Evolutionary conservation across 2,329 filamentous ascomycete species (phyloP).

Genomic region (Geosmithia morbida): DNA sequence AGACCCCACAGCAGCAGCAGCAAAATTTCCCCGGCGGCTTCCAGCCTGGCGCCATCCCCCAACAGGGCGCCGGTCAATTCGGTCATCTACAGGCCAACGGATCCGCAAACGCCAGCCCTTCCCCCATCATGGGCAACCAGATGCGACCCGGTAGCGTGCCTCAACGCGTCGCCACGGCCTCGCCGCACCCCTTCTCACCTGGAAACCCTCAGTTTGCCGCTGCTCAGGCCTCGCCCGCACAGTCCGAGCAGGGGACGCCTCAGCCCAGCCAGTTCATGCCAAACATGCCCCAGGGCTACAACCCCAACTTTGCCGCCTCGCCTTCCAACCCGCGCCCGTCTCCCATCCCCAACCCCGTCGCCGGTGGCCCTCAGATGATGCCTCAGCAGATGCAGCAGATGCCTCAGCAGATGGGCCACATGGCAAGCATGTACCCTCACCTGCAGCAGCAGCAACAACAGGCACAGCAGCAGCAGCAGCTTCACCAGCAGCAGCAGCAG

Average conservation of each 20-base stretch:
- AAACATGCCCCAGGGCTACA: conserved; percentile 42
- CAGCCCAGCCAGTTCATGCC: conserved; percentile 60
- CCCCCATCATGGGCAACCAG: conserved; percentile 81
- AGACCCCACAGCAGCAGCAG: conserved; percentile 72
- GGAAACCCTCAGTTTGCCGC: conserved; percentile 53
- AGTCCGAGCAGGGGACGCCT: conserved; percentile 63
- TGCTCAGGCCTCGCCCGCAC: conserved; percentile 59
- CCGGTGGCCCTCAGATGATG: conserved; percentile 34
- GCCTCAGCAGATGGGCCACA: conserved; percentile 29
- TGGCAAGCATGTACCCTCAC: conserved; percentile 22
- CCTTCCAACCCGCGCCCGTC: conserved; percentile 41
- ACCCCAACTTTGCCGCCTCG: conserved; percentile 41
- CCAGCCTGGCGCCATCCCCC: conserved; percentile 47
- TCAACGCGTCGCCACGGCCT: conserved; percentile 78
- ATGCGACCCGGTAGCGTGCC: conserved; percentile 55
- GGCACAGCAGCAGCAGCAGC: conserved; percentile 30
- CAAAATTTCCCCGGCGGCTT: conserved; percentile 56
- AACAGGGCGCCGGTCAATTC: conserved; percentile 49
- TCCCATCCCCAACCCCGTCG: conserved; percentile 37
- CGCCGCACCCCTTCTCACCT: conserved; percentile 80
- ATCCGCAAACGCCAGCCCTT: conserved; percentile 76
- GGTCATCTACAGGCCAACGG: conserved; percentile 71
- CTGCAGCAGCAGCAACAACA: conserved; percentile 27
- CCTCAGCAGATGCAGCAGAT: conserved; percentile 34
- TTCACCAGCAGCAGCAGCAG: conserved; percentile 25